Conservation (phyloP, 1,284 basidiomycete species). For the Pholiota adiposa region DNA sequence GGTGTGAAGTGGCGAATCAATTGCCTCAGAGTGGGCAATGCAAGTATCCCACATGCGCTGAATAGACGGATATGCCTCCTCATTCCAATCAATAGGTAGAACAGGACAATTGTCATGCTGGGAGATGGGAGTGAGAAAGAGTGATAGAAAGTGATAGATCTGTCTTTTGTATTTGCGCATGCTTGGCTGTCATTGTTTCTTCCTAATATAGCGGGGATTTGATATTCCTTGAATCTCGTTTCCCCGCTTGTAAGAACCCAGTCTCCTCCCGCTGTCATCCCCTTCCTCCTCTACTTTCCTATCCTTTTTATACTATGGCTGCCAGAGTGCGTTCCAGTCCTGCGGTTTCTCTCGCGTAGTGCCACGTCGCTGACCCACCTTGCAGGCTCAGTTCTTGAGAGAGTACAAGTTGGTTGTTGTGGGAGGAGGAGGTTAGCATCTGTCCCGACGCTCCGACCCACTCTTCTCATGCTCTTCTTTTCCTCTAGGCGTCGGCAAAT, state of each 20-base stretch:
- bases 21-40: no score
- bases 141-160: not conserved
- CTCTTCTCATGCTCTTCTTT: not conserved
- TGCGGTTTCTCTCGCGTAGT: not conserved
- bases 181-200: constrained; percentile 19
- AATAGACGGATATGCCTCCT: no score
- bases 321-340: constrained; percentile 33
- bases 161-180: constrained; percentile 13
- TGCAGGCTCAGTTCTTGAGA: constrained; percentile 87
- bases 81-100: not conserved
- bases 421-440: constrained; percentile 88
- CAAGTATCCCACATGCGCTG: no score
- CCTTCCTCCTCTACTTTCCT: constrained; percentile 14
- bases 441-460: not conserved
- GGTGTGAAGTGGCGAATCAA: no score
- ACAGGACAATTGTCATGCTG: not conserved
- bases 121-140: constrained; percentile 1
- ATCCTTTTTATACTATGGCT: constrained; percentile 31
- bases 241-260: constrained; percentile 18
- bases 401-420: constrained; percentile 98
- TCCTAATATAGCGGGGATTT: constrained; percentile 20
- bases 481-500: constrained; percentile 89
- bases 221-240: constrained; percentile 14
- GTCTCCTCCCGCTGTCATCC: constrained; percentile 20
- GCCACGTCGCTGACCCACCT: constrained; percentile 17